A percentile compares a stretch with the other conserved stretches of the same genome.
Conservation (phyloP, 306 rosid species). For the Quercus parvula region DNA sequence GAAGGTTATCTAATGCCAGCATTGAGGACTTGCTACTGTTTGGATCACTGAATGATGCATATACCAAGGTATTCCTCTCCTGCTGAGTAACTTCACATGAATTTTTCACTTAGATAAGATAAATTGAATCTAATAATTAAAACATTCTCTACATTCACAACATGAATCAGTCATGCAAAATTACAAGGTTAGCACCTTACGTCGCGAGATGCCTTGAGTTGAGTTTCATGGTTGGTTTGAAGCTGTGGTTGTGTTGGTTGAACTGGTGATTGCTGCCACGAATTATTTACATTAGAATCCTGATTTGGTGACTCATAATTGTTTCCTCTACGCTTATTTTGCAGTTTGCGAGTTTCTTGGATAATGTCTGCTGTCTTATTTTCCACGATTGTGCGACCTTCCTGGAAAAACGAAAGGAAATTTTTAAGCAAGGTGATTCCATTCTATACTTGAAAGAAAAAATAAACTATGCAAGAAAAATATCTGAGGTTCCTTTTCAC, state of each 20-base stretch:
- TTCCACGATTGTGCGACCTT: constrained; percentile 74
- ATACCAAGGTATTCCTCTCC: constrained; percentile 9
- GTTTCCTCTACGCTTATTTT: constrained; percentile 60
- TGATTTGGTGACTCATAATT: constrained; percentile 39
- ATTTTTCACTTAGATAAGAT: constrained; percentile 15
- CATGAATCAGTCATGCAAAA: constrained; percentile 43
- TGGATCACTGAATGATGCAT: neutral
- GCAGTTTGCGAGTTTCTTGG: constrained; percentile 57
- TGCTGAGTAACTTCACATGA: neutral
- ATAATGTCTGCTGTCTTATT: constrained; percentile 73
- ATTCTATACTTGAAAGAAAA: neutral
- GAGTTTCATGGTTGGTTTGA: constrained; percentile 54
- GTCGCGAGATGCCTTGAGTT: constrained; percentile 99
- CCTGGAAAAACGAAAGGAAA: constrained; percentile 47
- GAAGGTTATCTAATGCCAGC: neutral
- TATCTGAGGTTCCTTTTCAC: neutral
- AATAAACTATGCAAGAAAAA: neutral
- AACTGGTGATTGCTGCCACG: constrained; percentile 36
- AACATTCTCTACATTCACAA: constrained; percentile 19
- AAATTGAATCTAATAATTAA: neutral
- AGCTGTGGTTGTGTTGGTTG: constrained; percentile 27
- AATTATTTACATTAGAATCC: constrained; percentile 27
- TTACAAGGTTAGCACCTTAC: constrained; percentile 94
- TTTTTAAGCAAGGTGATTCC: neutral
- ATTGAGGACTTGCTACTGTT: neutral